Percentiles rank a stretch among this genome's conserved stretches.
These are phyloP conservation scores for Pleurotus citrinopileatus DNA, from an alignment of 768 basidiomycete species.

Conservation along the genomic window DNA sequence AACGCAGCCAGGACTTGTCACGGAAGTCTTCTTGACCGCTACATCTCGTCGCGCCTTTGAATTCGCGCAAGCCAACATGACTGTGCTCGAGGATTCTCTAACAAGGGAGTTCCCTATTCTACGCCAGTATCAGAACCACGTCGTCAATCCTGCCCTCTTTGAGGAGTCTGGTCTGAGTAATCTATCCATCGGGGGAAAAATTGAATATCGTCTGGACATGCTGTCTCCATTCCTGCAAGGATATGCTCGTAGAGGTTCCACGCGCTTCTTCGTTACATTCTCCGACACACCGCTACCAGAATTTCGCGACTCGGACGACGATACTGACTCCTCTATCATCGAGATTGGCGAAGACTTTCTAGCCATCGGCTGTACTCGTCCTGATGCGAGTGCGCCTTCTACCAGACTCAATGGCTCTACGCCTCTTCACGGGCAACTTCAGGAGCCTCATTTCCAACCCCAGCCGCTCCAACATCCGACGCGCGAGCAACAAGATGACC, in stretches of 20 bases:
- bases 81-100: slow-evolving; percentile 42
- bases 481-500: slow-evolving; percentile 34
- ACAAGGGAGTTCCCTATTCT: slow-evolving; percentile 41
- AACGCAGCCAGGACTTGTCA: slow-evolving; percentile 34
- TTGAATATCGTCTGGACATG: slow-evolving; percentile 53
- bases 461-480: slow-evolving; percentile 30
- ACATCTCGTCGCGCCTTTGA: slow-evolving; percentile 46
- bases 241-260: slow-evolving; percentile 40
- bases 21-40: slow-evolving; percentile 51
- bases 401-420: slow-evolving; percentile 8
- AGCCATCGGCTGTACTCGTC: slow-evolving; percentile 42
- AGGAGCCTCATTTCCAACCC: slow-evolving; percentile 13
- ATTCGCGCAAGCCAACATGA: slow-evolving; percentile 31
- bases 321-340: slow-evolving; percentile 36
- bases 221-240: slow-evolving; percentile 78
- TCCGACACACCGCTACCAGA: slow-evolving; percentile 18
- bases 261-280: slow-evolving; percentile 50
- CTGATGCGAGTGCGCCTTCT: slow-evolving; percentile 19
- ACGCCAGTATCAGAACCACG: slow-evolving; percentile 45
- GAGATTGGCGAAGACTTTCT: slow-evolving; percentile 78
- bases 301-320: slow-evolving; percentile 13
- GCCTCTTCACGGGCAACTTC: slow-evolving; percentile 3
- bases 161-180: background rate
- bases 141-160: slow-evolving; percentile 15
- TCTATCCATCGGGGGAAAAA: slow-evolving; percentile 15